Base-by-base conservation (phyloP, 2,329 filamentous ascomycete genomes). In the Hymenoscyphus infarciens region DNA sequence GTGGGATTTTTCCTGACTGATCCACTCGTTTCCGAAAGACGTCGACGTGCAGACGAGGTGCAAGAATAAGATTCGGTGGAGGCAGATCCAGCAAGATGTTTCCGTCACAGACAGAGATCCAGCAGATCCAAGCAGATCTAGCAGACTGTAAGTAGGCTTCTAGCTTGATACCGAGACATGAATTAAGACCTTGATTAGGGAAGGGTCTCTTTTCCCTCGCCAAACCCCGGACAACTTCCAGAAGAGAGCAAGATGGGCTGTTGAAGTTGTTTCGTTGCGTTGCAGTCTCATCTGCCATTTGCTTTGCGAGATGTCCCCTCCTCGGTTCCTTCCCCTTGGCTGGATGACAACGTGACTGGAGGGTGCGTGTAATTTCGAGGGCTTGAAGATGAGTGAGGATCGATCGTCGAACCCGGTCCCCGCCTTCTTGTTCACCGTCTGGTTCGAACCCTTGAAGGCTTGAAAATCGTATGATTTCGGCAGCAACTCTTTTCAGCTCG, bases 361-460 rank as follows among this genome's bases (percentile, higher is more conserved):
- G 42, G n/a, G 42, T 49, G 10, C 42, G 42, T 49, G 42, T 49
- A 49, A 49, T 49, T 25, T 22, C 45, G 45, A 25, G 45, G 45
- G 45, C 45, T 49, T 49, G 45, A 49, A 49, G 45, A 49, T 49
- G 45, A 49, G 45, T 25, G 45, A 49, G 45, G 45, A 49, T 49
- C 45, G 45, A 49, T 49, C 45, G 45, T 49, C 45, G 45, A 49
- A 49, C 45, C 45, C 45, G 45, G 45, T 49, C 19, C 35, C 45
- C 45, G 45, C 45, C 45, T 19, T 49, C 16, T 49, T 22, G 45
- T 22, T 49, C 45, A 49, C 45, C 45, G 45, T 49, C 45, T 49
- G 19, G 22, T 49, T 49, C 19, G 22, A 49, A 49, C 19, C 45
- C 45, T 49, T 10, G 45, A 22, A 49, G 45, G 45, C 19, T 49